Evolutionary conservation across 2,329 filamentous ascomycete genomes (phyloP).

Genomic region (Monosporascus sp.): DNA sequence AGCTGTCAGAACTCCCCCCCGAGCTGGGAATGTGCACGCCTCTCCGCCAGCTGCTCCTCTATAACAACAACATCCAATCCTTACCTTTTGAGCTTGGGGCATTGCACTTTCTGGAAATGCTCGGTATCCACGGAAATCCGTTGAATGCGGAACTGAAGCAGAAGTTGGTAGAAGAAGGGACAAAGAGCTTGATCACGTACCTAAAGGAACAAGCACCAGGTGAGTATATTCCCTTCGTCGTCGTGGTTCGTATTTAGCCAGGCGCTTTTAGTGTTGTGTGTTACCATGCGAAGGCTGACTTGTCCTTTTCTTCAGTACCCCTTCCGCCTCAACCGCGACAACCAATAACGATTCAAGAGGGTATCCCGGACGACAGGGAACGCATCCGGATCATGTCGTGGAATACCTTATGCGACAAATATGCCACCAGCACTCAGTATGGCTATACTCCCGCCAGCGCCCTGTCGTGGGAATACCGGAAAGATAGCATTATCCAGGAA

Average conservation of each 20-base stretch:
- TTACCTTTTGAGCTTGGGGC: constrained; percentile 86
- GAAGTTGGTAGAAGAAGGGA: constrained; percentile 81
- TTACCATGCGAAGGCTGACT: constrained; percentile 15
- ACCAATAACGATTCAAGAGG: constrained; percentile 71
- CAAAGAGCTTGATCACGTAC: constrained; percentile 74
- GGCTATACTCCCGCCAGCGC: constrained; percentile 83
- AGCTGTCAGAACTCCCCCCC: constrained; percentile 72
- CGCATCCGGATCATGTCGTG: constrained; percentile 84
- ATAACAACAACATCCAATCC: constrained; percentile 81
- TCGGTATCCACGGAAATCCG: constrained; percentile 91
- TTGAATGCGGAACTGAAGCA: constrained; percentile 71
- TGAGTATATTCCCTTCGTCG: constrained; percentile 39
- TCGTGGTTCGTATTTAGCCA: background rate
- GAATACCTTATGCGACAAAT: constrained; percentile 94
- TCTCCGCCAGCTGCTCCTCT: constrained; percentile 76
- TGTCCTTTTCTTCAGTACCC: constrained; percentile 52
- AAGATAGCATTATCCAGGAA: constrained; percentile 77
- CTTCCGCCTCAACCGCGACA: constrained; percentile 71
- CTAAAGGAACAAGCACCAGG: constrained; percentile 80
- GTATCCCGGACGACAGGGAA: constrained; percentile 54
- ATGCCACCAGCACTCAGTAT: constrained; percentile 78
- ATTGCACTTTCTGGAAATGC: constrained; percentile 78
- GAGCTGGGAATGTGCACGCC: constrained; percentile 98
- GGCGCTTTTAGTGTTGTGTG: background rate
- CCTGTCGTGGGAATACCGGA: constrained; percentile 81